A percentile compares a stretch with the other conserved stretches of the same genome.
These are phyloP conservation scores for Lachancea fermentati DNA, from an alignment of 805 yeast genomes.

Conservation along the genomic window DNA sequence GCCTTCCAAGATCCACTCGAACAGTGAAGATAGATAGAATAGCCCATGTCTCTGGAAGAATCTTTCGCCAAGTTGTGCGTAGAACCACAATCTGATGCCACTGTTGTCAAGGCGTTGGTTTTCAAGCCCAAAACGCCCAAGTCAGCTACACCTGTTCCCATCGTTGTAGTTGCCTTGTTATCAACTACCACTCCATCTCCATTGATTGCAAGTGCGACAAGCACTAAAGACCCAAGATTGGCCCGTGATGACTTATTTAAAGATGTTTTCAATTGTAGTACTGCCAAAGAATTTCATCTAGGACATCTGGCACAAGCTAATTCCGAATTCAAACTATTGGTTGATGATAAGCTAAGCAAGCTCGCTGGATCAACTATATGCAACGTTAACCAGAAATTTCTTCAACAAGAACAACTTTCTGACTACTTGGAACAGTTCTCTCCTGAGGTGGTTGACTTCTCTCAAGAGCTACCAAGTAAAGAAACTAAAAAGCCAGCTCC, in stretches of 20 bases:
- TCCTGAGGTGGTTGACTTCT: constrained; percentile 47
- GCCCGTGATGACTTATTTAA: constrained; percentile 77
- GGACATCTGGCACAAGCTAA: constrained; percentile 37
- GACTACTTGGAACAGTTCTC: constrained; percentile 37
- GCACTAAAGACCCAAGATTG: constrained; percentile 78
- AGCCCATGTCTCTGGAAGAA: constrained; percentile 59
- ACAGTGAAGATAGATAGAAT: background rate
- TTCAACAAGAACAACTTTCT: constrained; percentile 25
- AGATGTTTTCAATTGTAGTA: constrained; percentile 38
- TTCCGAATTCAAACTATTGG: constrained; percentile 24
- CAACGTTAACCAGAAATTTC: constrained; percentile 20
- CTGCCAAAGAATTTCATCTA: constrained; percentile 29
- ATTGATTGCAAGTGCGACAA: constrained; percentile 58
- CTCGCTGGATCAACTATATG: constrained; percentile 29
- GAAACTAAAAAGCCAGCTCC: constrained; percentile 31
- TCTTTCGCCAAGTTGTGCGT: constrained; percentile 62
- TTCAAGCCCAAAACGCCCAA: constrained; percentile 92
- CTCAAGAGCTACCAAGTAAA: constrained; percentile 34
- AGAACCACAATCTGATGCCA: constrained; percentile 48
- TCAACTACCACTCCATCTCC: constrained; percentile 65
- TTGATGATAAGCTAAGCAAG: constrained; percentile 34
- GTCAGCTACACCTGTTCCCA: constrained; percentile 70
- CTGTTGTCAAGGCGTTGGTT: constrained; percentile 66
- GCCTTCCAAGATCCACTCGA: background rate
- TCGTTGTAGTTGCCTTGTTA: constrained; percentile 70